These are phyloP conservation scores for Russula compacta DNA, from an alignment of 768 basidiomycete genomes.

Conservation along the genomic window DNA sequence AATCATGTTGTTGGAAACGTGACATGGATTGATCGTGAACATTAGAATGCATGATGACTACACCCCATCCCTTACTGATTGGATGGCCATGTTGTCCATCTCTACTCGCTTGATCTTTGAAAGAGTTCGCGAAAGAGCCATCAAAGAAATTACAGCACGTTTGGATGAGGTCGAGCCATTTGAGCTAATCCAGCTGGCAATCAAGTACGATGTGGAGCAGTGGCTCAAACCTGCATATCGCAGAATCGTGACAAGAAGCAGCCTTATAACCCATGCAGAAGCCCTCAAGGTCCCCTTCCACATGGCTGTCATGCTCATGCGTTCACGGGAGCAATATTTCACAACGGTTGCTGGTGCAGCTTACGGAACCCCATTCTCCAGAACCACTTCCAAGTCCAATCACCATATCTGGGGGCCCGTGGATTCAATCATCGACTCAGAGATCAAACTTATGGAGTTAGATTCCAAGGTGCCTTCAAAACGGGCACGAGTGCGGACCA, in stretches of 20 bases:
- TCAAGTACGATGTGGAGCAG: constrained; percentile 17
- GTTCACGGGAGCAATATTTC: constrained; percentile 6
- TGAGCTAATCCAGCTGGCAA: constrained; percentile 18
- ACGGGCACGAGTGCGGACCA: too few relatives aligned
- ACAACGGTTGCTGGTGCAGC: too few relatives aligned
- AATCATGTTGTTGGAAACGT: neutral
- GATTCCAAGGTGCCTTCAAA: neutral
- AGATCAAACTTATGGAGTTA: neutral
- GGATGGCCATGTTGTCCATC: constrained; percentile 18
- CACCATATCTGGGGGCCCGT: neutral
- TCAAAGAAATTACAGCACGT: constrained; percentile 11
- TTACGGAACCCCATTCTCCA: too few relatives aligned
- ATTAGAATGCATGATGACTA: constrained; percentile 15
- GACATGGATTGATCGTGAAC: neutral
- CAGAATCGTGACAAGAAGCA: neutral
- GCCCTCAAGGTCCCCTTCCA: neutral
- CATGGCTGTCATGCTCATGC: constrained; percentile 11
- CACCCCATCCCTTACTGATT: neutral
- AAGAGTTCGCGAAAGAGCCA: constrained; percentile 12
- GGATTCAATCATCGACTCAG: neutral
- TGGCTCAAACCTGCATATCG: constrained; percentile 20
- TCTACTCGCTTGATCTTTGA: constrained; percentile 16
- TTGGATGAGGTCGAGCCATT: constrained; percentile 12
- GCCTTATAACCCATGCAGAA: constrained; percentile 2
- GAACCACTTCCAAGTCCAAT: too few relatives aligned